These are phyloP conservation scores for Starmerella bombicola DNA, from an alignment of 805 yeast genomes.

Conservation along the genomic window DNA sequence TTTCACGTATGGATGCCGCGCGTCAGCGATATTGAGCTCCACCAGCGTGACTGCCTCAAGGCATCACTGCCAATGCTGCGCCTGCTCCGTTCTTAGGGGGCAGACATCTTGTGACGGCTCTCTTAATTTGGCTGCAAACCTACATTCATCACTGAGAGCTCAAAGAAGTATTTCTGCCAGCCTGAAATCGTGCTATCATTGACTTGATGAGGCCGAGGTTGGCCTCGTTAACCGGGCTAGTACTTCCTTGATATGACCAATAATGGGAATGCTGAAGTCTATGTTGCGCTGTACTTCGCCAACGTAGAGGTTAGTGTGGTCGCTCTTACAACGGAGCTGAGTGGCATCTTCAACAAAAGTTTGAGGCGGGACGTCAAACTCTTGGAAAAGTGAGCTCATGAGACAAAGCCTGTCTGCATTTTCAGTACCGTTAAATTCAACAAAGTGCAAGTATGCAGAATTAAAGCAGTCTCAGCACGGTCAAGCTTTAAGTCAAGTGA, in stretches of 20 bases:
- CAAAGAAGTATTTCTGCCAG: conserved; percentile 73
- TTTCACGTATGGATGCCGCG: conserved; percentile 67
- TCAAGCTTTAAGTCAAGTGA: no score
- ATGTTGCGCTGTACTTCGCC: no score
- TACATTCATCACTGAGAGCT: conserved; percentile 48
- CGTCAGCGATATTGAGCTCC: conserved; percentile 87
- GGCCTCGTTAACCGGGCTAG: conserved; percentile 15
- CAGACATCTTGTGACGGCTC: not conserved
- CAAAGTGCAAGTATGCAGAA: no score
- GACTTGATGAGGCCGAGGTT: conserved; percentile 6
- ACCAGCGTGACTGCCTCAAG: conserved; percentile 23
- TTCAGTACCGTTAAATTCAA: no score
- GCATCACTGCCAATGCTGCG: not conserved
- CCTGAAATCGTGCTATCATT: conserved; percentile 19
- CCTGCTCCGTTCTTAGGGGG: not conserved
- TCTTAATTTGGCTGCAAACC: conserved; percentile 6
- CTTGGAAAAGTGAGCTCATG: no score
- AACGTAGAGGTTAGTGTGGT: no score
- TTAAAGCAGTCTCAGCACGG: no score
- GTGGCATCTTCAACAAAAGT: no score
- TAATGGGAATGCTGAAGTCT: no score
- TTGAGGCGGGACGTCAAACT: no score
- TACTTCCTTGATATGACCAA: conserved; percentile 19
- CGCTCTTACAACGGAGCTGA: no score
- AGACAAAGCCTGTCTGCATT: no score